A percentile compares a stretch with the other conserved stretches of the same genome.
Conservation (phyloP, 2,329 filamentous ascomycete species). For the Fusarium falciforme region DNA sequence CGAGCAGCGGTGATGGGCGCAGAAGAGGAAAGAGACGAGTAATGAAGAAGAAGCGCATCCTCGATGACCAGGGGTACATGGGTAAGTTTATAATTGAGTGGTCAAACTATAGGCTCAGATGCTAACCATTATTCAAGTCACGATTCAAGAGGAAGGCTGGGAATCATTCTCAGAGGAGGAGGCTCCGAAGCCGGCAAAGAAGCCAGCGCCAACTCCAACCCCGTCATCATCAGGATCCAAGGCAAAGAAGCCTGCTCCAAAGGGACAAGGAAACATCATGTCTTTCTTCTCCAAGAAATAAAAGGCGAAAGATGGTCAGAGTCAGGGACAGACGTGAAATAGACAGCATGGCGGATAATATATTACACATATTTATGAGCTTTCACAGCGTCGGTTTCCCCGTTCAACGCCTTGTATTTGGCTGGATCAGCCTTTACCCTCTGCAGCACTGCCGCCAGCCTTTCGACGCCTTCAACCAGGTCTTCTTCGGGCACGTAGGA, state of each 20-base stretch:
- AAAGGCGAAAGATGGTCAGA: no score
- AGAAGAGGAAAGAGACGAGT: constrained; percentile 82
- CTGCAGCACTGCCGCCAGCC: constrained; percentile 64
- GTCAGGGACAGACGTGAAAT: neutral
- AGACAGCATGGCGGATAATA: neutral
- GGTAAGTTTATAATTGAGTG: constrained; percentile 65
- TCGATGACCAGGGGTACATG: constrained; percentile 91
- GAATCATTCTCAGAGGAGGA: constrained; percentile 96
- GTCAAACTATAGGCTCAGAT: neutral
- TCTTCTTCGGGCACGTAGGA: constrained; percentile 76
- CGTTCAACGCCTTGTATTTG: constrained; percentile 40
- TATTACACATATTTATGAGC: constrained; percentile 39
- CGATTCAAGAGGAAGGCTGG: constrained; percentile 85
- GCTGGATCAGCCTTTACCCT: constrained; percentile 46
- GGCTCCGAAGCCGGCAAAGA: constrained; percentile 63
- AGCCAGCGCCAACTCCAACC: constrained; percentile 59
- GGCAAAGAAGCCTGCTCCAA: constrained; percentile 67
- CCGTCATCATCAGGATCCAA: constrained; percentile 61
- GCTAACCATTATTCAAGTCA: constrained; percentile 67
- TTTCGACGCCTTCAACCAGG: constrained; percentile 74
- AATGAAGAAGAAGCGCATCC: constrained; percentile 87
- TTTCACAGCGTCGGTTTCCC: constrained; percentile 35
- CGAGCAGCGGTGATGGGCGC: constrained; percentile 67
- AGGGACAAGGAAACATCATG: constrained; percentile 87
- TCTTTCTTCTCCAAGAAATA: constrained; percentile 90